These are phyloP conservation scores for Plantago rigida DNA, from an alignment of 305 asterid species.

Conservation along the genomic window DNA sequence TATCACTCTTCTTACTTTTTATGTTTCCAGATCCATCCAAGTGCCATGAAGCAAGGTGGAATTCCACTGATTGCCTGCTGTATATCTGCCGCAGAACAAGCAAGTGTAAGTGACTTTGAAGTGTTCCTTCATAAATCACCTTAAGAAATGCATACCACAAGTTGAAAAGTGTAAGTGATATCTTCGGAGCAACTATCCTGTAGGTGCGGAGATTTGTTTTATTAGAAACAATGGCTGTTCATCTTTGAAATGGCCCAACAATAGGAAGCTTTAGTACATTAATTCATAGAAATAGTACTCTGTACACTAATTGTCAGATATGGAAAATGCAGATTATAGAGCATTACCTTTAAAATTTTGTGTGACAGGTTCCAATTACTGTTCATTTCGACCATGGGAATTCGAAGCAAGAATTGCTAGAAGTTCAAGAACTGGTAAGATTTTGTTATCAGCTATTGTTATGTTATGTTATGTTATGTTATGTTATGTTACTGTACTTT, in stretches of 20 bases:
- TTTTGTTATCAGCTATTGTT: conserved; percentile 20
- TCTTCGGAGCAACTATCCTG: not conserved
- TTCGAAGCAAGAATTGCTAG: conserved; percentile 75
- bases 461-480: not conserved
- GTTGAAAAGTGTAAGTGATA: conserved; percentile 6
- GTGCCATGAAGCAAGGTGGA: conserved; percentile 88
- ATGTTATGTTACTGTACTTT: not conserved
- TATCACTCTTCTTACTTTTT: conserved; percentile 4
- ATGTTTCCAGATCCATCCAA: conserved; percentile 73
- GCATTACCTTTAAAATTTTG: conserved; percentile 19
- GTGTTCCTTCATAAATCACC: conserved; percentile 15
- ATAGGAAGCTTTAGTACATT: not conserved
- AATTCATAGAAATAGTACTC: not conserved
- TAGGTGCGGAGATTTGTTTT: not conserved
- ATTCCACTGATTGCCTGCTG: conserved; percentile 73
- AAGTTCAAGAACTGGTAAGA: conserved; percentile 68
- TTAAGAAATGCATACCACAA: conserved; percentile 13
- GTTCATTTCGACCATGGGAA: conserved; percentile 96
- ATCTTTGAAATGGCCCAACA: not conserved
- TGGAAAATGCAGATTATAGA: not conserved
- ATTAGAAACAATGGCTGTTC: not conserved
- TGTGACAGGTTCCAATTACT: conserved; percentile 74
- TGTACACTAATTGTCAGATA: conserved; percentile 3
- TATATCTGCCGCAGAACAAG: conserved; percentile 73
- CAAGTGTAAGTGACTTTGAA: conserved; percentile 54